Base-by-base conservation (phyloP, 345 rosid genomes). In the Toxicodendron radicans region DNA sequence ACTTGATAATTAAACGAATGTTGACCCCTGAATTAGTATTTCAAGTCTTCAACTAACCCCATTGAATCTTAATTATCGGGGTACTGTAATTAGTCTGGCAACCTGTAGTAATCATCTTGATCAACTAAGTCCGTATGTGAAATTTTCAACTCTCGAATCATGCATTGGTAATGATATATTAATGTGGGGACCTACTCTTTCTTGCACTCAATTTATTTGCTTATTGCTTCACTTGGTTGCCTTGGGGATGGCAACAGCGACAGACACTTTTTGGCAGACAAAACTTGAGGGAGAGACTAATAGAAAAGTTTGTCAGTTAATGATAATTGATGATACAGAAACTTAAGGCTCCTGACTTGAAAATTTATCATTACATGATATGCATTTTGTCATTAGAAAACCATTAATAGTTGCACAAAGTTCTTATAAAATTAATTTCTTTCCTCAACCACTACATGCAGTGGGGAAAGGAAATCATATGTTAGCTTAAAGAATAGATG, bases 401-500 rank as follows among this genome's bases (percentile, higher is more conserved):
- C 45, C 21, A 30, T 49, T 1, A 14, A 27, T 7, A 27, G 14
- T 10, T 10, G 12, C 17, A 64, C 10, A 64, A 35, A 5, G 48
- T 21, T 33, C 9, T 11, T 1, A 33, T 68, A 10, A 16, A 13
- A 5, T 24, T 18, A 38, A 6, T 68, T 8, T 43, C n/a, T 41
- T 69, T 69, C 49, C 35, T 61, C 75, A 72, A 61, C 68, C 68
- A 72, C 68, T 73, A 73, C 32, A 51, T 16, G 20, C 53, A 51
- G 61, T 16, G 38, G 76, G 69, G 53, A 52, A 21, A 8, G 45
- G 20, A 61, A 71, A 72, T 61, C 33, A 72, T 72, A 32, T 14
- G 65, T 46, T 30, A 66, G 21, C 67, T 64, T 45, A 41, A 77
- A 72, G 71, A 23, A 64, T 65, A 71, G 75, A 71, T 63, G 66